Evolutionary conservation across 2,329 filamentous ascomycete genomes (phyloP).

Genomic region (Teratosphaeria gauchensis): DNA sequence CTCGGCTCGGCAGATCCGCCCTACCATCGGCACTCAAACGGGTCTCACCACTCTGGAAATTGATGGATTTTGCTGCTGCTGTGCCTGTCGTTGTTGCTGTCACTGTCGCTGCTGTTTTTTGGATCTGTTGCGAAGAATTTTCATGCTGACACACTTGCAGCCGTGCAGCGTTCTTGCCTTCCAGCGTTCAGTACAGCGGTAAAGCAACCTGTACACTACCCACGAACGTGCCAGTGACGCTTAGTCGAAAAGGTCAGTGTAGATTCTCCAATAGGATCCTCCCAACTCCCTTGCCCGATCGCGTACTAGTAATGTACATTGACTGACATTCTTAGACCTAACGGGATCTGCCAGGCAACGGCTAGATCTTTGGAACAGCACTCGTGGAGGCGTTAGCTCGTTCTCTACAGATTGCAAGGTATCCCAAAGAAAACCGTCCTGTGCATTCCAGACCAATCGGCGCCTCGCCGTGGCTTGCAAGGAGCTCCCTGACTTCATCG

Average conservation of each 20-base stretch:
- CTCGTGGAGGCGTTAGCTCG: slow-evolving; percentile 46
- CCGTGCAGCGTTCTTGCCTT: slow-evolving; percentile 13
- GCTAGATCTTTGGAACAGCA: slow-evolving; percentile 13
- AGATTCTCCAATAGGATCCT: neutral
- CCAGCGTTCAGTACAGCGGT: slow-evolving; percentile 4
- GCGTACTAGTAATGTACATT: slow-evolving; percentile 25
- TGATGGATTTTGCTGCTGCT: neutral
- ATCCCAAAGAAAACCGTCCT: slow-evolving; percentile 21
- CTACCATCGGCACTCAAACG: neutral
- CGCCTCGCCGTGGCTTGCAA: slow-evolving; percentile 35
- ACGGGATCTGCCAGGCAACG: slow-evolving; percentile 19
- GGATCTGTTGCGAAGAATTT: neutral
- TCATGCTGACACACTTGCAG: slow-evolving; percentile 2
- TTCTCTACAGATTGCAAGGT: slow-evolving; percentile 36
- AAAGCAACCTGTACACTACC: neutral
- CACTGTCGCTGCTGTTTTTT: neutral
- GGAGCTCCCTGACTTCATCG: slow-evolving; percentile 24
- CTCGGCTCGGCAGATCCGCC: neutral
- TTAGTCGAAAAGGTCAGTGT: slow-evolving; percentile 1
- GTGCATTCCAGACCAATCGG: slow-evolving; percentile 27
- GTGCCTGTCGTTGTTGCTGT: neutral
- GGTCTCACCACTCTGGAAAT: neutral
- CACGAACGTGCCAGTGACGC: neutral
- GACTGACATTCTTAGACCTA: slow-evolving; percentile 27
- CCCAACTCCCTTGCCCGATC: slow-evolving; percentile 25